Percentiles rank a stretch among this genome's conserved stretches.
phyloP scores from a whole-genome alignment of 768 basidiomycete genomes.

The Xerocomellus intermedius region DNA sequence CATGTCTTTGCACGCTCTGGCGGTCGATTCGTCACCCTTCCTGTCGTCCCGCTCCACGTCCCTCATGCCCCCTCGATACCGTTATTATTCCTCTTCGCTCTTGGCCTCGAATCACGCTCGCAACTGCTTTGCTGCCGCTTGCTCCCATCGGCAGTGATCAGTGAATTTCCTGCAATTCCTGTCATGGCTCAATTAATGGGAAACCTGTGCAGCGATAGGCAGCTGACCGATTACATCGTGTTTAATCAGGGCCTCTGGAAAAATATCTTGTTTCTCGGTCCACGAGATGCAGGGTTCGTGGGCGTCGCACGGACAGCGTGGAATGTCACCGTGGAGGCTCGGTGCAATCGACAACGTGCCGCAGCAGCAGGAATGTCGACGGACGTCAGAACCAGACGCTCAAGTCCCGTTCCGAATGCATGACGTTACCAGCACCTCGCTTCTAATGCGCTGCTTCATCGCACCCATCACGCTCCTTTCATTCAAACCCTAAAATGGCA shows the following conservation, averaged over 20 bases:
- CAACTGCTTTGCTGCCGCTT: constrained; percentile 49
- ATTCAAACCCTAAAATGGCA: constrained; percentile 25
- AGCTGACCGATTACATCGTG: constrained; percentile 31
- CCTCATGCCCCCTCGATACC: constrained; percentile 57
- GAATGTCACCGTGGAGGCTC: constrained; percentile 74
- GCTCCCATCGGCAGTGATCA: constrained; percentile 49
- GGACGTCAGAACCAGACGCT: constrained; percentile 6
- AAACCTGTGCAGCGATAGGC: constrained; percentile 35
- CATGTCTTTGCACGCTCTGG: constrained; percentile 16
- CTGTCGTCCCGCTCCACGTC: constrained; percentile 46
- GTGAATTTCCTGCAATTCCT: constrained; percentile 61
- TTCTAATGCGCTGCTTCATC: constrained; percentile 6
- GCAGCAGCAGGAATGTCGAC: constrained; percentile 12
- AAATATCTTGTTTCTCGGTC: constrained; percentile 56
- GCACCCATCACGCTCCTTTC: constrained; percentile 20
- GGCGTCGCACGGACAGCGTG: constrained; percentile 59
- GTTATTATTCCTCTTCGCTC: constrained; percentile 56
- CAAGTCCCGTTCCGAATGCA: constrained; percentile 10
- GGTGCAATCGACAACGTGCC: constrained; percentile 28
- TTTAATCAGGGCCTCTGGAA: constrained; percentile 66
- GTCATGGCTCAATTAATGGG: constrained; percentile 56
- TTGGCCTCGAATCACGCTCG: constrained; percentile 49
- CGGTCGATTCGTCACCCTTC: constrained; percentile 44
- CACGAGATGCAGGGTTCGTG: constrained; percentile 43
- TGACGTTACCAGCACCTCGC: constrained; percentile 19